Conservation (phyloP, 2,329 filamentous ascomycete genomes). For the Botrytis fragariae region DNA sequence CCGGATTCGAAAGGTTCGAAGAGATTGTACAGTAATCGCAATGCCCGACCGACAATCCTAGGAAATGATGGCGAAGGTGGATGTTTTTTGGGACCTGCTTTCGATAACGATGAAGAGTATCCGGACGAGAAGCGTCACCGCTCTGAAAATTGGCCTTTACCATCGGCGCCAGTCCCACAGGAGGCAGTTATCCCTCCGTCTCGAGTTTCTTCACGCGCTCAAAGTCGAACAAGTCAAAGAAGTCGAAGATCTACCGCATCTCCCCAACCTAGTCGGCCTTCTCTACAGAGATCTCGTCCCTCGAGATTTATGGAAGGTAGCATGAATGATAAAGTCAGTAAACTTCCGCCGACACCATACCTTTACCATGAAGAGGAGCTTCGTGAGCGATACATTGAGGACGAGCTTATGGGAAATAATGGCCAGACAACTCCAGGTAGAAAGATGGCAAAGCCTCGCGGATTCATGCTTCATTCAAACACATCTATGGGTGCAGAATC, state of each 20-base stretch:
- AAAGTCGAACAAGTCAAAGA: conserved; percentile 31
- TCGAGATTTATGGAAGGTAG: conserved; percentile 75
- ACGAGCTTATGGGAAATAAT: conserved; percentile 15
- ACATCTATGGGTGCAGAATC: conserved; percentile 27
- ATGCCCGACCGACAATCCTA: conserved; percentile 26
- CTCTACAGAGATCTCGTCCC: conserved; percentile 48
- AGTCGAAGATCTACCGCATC: conserved; percentile 33
- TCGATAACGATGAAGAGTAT: conserved; percentile 25
- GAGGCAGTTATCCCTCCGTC: conserved; percentile 18
- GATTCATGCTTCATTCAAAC: conserved; percentile 25
- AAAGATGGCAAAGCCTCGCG: conserved; percentile 25
- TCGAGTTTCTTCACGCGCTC: conserved; percentile 24
- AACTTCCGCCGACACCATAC: conserved; percentile 50
- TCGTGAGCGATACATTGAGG: conserved; percentile 25
- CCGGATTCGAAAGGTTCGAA: conserved; percentile 38
- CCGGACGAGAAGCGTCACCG: conserved; percentile 45
- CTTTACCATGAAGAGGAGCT: conserved; percentile 31
- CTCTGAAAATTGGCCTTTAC: conserved; percentile 46
- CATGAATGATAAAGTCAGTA: conserved; percentile 78
- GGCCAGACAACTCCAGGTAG: conserved; percentile 18
- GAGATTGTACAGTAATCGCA: conserved; percentile 37
- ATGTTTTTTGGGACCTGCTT: conserved; percentile 28
- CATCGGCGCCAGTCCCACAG: conserved; percentile 19
- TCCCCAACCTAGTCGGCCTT: conserved; percentile 25
- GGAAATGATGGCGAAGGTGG: conserved; percentile 38